phyloP scores from a whole-genome alignment of 371 early-diverging fungal genomes.

The Caulochytrium protostelioides region DNA sequence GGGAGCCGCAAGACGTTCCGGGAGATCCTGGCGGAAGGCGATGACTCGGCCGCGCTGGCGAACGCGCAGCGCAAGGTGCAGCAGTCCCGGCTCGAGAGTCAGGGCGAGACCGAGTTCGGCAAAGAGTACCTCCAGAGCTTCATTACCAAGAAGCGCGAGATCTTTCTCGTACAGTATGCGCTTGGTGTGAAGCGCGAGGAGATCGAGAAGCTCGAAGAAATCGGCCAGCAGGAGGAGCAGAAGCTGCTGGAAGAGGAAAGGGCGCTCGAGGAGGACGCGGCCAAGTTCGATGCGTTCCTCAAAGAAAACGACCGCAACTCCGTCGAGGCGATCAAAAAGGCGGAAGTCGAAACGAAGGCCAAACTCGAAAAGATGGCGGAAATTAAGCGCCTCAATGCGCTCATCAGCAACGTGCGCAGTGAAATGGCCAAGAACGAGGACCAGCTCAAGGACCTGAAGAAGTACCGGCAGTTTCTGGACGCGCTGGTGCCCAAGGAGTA shows the following conservation, averaged over 20 bases:
- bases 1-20: too few species aligned
- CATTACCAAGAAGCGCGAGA: slow-evolving; percentile 27
- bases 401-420: slow-evolving; percentile 20
- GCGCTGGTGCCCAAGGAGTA: slow-evolving; percentile 22
- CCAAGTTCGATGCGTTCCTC: slow-evolving; percentile 28
- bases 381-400: slow-evolving; percentile 25
- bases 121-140: slow-evolving; percentile 26
- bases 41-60: background rate
- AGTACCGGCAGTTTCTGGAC: slow-evolving; percentile 25
- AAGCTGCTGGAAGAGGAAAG: slow-evolving; percentile 29
- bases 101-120: slow-evolving; percentile 20
- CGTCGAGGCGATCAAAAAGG: slow-evolving; percentile 29
- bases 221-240: slow-evolving; percentile 26
- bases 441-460: slow-evolving; percentile 24
- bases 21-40: too few species aligned
- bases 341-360: slow-evolving; percentile 27
- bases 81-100: too few species aligned
- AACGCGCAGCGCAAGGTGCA: background rate
- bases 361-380: slow-evolving; percentile 29
- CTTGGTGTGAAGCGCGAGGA: slow-evolving; percentile 30
- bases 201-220: slow-evolving; percentile 26
- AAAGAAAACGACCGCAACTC: slow-evolving; percentile 33
- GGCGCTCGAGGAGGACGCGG: slow-evolving; percentile 29
- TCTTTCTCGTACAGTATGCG: slow-evolving; percentile 29
- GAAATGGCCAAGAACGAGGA: slow-evolving; percentile 34